phyloP scores from a whole-genome alignment of 2,329 filamentous ascomycete genomes.

The Grosmannia clavigera region DNA sequence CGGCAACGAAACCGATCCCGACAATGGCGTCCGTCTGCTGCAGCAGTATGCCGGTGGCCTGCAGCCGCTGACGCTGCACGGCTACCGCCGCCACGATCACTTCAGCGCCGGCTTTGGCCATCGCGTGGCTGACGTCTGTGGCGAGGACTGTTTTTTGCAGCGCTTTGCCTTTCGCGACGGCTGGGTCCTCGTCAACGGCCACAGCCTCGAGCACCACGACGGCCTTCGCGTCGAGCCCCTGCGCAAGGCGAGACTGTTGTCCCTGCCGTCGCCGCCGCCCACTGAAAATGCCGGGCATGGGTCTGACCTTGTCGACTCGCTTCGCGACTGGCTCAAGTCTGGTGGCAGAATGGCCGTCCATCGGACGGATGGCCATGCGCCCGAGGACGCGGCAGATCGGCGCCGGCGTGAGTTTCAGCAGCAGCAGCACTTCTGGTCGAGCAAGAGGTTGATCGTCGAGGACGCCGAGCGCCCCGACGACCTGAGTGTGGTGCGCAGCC shows the following conservation, averaged over 20 bases:
- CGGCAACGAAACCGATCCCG: slow-evolving; percentile 10
- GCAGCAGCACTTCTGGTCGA: slow-evolving; percentile 11
- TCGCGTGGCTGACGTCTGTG: slow-evolving; percentile 28
- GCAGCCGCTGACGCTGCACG: slow-evolving; percentile 28
- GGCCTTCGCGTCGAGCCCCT: slow-evolving; percentile 13
- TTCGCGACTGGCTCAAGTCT: not conserved
- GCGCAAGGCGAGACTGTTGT: slow-evolving; percentile 17
- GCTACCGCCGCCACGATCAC: slow-evolving; percentile 24
- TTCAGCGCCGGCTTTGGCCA: slow-evolving; percentile 29
- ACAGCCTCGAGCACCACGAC: slow-evolving; percentile 29
- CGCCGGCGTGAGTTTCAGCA: not conserved
- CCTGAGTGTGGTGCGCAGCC: slow-evolving; percentile 18
- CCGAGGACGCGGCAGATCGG: not conserved
- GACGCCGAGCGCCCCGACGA: slow-evolving; percentile 15
- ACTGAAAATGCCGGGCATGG: not conserved
- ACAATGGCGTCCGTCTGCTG: slow-evolving; percentile 9
- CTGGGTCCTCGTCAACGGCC: slow-evolving; percentile 36
- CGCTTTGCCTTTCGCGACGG: slow-evolving; percentile 31
- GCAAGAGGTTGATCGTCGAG: slow-evolving; percentile 21
- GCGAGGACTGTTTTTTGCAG: slow-evolving; percentile 34
- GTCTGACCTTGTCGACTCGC: not conserved
- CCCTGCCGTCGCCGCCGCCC: slow-evolving; percentile 3
- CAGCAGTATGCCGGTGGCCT: slow-evolving; percentile 22
- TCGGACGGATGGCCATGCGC: not conserved
- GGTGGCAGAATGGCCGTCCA: not conserved